Base-by-base conservation (phyloP, 2,329 filamentous ascomycete genomes). In the Seiridium unicorne region DNA sequence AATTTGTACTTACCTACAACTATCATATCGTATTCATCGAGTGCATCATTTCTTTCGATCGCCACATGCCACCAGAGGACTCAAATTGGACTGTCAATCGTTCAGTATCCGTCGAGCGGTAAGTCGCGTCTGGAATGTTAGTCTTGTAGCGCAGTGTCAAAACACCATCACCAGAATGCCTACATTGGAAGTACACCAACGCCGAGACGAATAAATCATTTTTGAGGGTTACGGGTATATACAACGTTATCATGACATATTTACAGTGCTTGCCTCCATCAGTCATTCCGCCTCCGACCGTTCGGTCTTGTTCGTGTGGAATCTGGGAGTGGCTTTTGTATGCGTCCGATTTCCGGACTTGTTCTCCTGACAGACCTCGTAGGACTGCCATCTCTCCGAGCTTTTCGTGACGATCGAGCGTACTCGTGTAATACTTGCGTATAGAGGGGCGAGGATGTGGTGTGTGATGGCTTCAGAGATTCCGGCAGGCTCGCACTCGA, bases 311-410 rank as follows among this genome's bases (percentile, higher is more conserved):
- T 75, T 66, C 79, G 74, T 57, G 67, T 64, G 34, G 71, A 64
- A 62, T 82, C 79, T 59, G 76, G 69, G 61, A 71, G 69, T 58
- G 76, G 68, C 67, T 84, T 84, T 62, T 80, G 79, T 64, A 84
- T 76, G 63, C 78, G 80, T 58, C 79, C 78, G 44, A 76, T 62
- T 59, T 81, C 80, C 38, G 78, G 80, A 72, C 78, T 80, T 64
- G 79, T 77, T 65, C 79, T 73, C 60, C 75, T 73, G 53, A 74
- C 69, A 64, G 63, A 67, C 63, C 65, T 66, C 60, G 70, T 67
- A 46, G 76, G 72, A 62, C 72, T 77, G 51, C 62, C 61, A 54
- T 74, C 74, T 60, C 74, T 71, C 63, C 68, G 65, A 26, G 62
- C 66, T 59, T 70, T 65, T 55, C 70, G 68, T 62, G 69, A 66